These are phyloP conservation scores for Syzygium aqueum DNA, from an alignment of 345 rosid genomes.

Conservation along the genomic window DNA sequence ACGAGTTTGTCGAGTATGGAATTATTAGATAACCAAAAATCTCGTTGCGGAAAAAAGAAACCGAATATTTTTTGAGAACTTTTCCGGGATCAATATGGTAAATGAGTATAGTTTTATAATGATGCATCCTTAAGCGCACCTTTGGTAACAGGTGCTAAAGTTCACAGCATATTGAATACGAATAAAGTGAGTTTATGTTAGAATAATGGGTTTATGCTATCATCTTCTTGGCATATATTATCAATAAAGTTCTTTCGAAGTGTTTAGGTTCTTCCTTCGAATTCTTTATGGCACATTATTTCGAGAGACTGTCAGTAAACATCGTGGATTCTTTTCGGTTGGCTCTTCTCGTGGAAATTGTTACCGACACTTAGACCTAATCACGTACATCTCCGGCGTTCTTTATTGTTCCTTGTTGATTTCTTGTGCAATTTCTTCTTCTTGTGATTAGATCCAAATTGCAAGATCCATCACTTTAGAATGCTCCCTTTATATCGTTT, in stretches of 20 bases:
- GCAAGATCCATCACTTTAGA: background rate
- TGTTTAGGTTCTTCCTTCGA: background rate
- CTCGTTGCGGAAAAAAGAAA: background rate
- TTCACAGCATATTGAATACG: background rate
- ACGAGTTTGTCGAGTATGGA: background rate
- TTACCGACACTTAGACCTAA: rapidly evolving
- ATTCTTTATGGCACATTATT: background rate
- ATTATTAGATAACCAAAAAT: background rate
- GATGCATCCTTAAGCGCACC: too few relatives aligned
- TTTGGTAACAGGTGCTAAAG: background rate
- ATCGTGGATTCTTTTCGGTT: rapidly evolving
- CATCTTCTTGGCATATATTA: too few relatives aligned
- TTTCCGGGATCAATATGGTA: background rate
- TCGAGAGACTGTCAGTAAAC: background rate
- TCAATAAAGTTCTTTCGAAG: too few relatives aligned
- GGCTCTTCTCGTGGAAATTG: background rate
- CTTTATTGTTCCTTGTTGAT: background rate
- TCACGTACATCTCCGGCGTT: rapidly evolving
- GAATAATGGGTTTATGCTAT: background rate
- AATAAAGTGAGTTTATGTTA: too few relatives aligned
- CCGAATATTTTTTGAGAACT: background rate
- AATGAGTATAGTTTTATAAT: too few relatives aligned
- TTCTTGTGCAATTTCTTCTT: background rate
- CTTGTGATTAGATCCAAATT: background rate
- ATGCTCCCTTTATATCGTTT: background rate